Base-by-base conservation (phyloP, 208 protist genomes). In the Trypanosoma lewisi region DNA sequence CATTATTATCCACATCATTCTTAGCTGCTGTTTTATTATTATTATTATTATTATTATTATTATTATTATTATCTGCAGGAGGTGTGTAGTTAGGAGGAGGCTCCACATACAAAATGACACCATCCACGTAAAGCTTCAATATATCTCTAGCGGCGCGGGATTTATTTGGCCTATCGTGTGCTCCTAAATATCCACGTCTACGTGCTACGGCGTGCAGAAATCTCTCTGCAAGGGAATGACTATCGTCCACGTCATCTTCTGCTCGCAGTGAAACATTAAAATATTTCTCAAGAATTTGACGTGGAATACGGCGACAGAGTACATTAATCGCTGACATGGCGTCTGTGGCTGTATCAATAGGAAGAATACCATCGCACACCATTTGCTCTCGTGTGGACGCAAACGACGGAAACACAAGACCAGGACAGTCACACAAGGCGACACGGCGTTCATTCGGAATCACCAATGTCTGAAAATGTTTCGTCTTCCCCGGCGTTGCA, bases 401-500 rank as follows among this genome's bases (percentile, higher is more conserved):
- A 55, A 96, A 96, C 16, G 87, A 91, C 17, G 90, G 90, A 44
- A 96, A 98, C n/a, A 99, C 98, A 9, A 99, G 85, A 48, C 98
- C 98, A 1, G 98, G 98, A 78, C 98, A 99, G 75, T 99, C 98
- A 67, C 96, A 98, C 23, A 99, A 82, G 31, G 84, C 86, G 7
- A 99, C 62, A 9, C 87, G 82, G 0, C 86, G 85, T 64, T 97
- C 89, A 42, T 98, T 83, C 2, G 90, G 85, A 8, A 99, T 87
- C 16, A 77, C 61, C 37, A 99, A 80, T 0, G 98, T 99, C 78
- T 98, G 96, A 61, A 99, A 98, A 81, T 99, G 98, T 76, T 99
- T 99, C 19, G 98, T 99, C 69, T 99, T 99, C 33, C 98, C 98
- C 0, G 98, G 98, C 2, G 97, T 99, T 34, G 96, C 80, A 47